These are phyloP conservation scores for Nicotiana sylvestris DNA, from an alignment of 257 asterid genomes.

Conservation along the genomic window DNA sequence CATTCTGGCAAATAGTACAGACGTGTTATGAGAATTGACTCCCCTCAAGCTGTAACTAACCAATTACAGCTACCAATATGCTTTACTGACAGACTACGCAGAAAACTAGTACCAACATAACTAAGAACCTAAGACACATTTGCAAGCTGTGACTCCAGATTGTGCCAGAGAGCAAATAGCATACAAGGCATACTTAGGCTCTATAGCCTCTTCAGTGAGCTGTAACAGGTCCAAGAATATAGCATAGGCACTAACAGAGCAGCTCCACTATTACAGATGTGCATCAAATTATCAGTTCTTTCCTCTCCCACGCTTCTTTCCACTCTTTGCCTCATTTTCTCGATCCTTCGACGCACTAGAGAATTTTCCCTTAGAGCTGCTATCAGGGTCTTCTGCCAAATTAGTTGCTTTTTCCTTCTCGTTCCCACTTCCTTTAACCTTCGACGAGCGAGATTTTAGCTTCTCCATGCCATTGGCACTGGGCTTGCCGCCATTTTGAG, in stretches of 20 bases:
- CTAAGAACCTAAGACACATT: neutral
- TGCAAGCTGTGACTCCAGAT: neutral
- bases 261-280: constrained; percentile 7
- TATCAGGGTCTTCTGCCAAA: constrained; percentile 25
- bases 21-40: too few relatives aligned
- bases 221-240: neutral
- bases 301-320: constrained; percentile 59
- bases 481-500: constrained; percentile 32
- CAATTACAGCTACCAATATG: constrained; percentile 9
- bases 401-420: constrained; percentile 39
- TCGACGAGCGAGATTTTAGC: constrained; percentile 46
- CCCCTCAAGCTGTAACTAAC: neutral
- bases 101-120: neutral
- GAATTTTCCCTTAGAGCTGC: constrained; percentile 3
- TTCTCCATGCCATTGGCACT: constrained; percentile 32
- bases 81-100: neutral
- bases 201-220: neutral
- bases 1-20: too few relatives aligned
- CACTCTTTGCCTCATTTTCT: constrained; percentile 46
- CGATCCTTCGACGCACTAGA: constrained; percentile 30
- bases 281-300: constrained; percentile 4
- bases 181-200: neutral
- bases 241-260: neutral
- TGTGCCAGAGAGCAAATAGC: neutral
- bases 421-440: constrained; percentile 46